Conservation (phyloP, 2,329 filamentous ascomycete genomes). For the Fusarium citri region DNA sequence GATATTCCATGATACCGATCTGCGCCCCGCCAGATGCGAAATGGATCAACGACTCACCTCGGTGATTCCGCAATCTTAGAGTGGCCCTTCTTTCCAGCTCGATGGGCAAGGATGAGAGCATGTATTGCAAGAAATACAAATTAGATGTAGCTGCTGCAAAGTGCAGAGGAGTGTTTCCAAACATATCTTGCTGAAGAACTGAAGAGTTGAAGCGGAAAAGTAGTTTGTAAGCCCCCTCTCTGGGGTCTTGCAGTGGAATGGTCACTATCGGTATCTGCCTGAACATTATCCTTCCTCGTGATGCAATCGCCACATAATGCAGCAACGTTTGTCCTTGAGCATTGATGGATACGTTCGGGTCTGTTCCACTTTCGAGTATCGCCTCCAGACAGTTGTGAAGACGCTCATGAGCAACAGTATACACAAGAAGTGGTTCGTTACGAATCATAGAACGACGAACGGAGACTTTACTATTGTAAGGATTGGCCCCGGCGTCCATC, state of each 20-base stretch:
- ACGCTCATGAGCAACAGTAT: neutral
- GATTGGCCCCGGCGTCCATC: neutral
- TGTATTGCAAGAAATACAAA: neutral
- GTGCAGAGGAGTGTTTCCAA: neutral
- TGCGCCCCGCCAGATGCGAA: neutral
- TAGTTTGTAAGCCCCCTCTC: neutral
- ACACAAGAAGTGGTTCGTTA: neutral
- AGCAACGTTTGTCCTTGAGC: neutral
- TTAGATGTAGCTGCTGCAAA: neutral
- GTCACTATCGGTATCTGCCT: neutral
- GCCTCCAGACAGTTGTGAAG: neutral
- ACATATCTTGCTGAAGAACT: neutral
- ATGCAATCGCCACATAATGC: neutral
- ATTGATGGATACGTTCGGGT: neutral
- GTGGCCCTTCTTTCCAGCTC: neutral
- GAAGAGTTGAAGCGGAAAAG: neutral
- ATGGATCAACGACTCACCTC: neutral
- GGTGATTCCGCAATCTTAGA: neutral
- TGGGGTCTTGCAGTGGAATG: neutral
- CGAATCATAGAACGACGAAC: neutral
- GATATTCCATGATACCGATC: neutral
- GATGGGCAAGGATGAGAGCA: neutral
- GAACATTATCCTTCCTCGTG: too few species aligned
- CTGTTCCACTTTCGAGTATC: neutral
- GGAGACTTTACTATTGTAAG: neutral